Percentiles rank a stretch among this genome's conserved stretches.
phyloP scores from a whole-genome alignment of 2,329 filamentous ascomycete genomes.

The Capronia coronata region DNA sequence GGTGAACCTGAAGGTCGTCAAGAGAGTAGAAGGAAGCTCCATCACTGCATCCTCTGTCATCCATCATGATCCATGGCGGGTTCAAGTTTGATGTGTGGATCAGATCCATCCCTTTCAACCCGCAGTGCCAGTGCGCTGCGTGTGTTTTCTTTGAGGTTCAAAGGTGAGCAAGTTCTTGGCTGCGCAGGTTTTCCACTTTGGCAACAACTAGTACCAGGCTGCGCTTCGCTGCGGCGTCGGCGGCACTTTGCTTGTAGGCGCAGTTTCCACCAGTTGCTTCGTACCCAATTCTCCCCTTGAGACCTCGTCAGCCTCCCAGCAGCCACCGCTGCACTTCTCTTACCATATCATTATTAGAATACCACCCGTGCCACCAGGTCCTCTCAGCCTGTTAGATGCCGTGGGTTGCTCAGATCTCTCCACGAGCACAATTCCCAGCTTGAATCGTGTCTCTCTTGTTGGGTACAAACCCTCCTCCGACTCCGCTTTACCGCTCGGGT shows the following conservation, averaged over 20 bases:
- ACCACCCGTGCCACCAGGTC: too few relatives aligned
- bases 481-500: neutral
- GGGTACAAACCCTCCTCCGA: neutral
- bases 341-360: too few relatives aligned
- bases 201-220: too few relatives aligned
- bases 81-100: neutral
- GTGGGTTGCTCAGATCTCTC: neutral
- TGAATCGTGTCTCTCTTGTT: neutral
- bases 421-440: neutral
- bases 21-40: neutral
- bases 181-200: neutral
- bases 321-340: too few relatives aligned
- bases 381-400: neutral
- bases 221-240: neutral
- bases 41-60: too few relatives aligned
- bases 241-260: neutral
- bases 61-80: neutral
- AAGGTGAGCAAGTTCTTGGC: slow-evolving; percentile 1
- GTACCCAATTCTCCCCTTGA: neutral
- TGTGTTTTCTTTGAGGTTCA: neutral
- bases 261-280: too few relatives aligned
- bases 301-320: neutral
- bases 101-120: neutral
- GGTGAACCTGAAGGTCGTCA: neutral
- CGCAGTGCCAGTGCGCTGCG: neutral